Base-by-base conservation (phyloP, 306 rosid genomes). In the Ceratonia siliqua region DNA sequence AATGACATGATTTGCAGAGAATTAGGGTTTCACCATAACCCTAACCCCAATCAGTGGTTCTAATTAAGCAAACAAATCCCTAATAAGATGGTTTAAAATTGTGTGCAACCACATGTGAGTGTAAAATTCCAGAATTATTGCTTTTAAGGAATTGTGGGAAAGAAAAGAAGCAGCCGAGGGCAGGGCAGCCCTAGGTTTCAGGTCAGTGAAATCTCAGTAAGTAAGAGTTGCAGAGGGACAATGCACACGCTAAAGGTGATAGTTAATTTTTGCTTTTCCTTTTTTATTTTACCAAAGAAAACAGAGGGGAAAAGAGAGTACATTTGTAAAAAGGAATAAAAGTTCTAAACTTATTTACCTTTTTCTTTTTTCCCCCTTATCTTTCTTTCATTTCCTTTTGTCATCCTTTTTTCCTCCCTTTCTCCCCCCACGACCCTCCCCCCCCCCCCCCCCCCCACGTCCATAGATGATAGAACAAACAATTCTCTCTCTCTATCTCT, bases 161-260 rank as follows among this genome's bases (percentile, higher is more conserved):
- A 69, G 80, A 85, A 62, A 30, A 54, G 50, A 80, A 52, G 28
- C 59, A 78, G 36, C 27, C 45, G n/a, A n/a, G n/a, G n/a, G n/a
- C n/a, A n/a, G n/a, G n/a, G n/a, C n/a, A 70, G 69, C 79, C 88
- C 82, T 82, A 83, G 87, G 73, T 76, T 70, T 85, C 63, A 77
- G 82, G 70, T 79, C 21, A 68, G 85, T 70, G 73, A 79, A 80
- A 62, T n/a, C n/a, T n/a, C n/a, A n/a, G n/a, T 32, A 56, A 48
- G 76, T 41, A 76, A 76, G 81, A 78, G 79, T 80, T 80, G 86
- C 70, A 82, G 89, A 86, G 84, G 76, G 90, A 85, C 79, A 86
- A 82, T 82, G 88, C 91, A 85, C 81, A 83, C 86, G 89, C 73
- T 82, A 86, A 84, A 84, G 87, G 68, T 62, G 38, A 72, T 57